These are phyloP conservation scores for Petrea volubilis DNA, from an alignment of 257 asterid species.

Conservation along the genomic window DNA sequence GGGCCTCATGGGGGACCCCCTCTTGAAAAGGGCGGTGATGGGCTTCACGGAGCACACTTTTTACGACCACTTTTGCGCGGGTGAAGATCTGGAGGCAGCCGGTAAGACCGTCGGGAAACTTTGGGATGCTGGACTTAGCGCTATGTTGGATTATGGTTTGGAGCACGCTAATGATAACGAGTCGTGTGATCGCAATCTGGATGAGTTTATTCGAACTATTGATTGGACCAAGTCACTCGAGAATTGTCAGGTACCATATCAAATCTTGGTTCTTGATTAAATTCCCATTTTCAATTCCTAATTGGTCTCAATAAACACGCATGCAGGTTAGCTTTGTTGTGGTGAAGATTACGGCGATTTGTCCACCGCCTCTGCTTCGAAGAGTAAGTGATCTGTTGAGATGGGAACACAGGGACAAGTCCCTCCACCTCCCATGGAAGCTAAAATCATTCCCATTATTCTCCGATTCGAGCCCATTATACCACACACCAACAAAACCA, in stretches of 20 bases:
- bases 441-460: constrained; percentile 54
- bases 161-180: constrained; percentile 65
- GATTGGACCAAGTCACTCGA: constrained; percentile 37
- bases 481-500: constrained; percentile 63
- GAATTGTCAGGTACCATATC: constrained; percentile 39
- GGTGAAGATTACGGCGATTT: constrained; percentile 83
- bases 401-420: constrained; percentile 61
- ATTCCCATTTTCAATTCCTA: no score
- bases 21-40: constrained; percentile 31
- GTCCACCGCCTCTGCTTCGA: constrained; percentile 52
- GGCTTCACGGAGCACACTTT: constrained; percentile 44
- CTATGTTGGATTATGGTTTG: constrained; percentile 86
- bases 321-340: constrained; percentile 79
- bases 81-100: constrained; percentile 49
- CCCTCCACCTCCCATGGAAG: constrained; percentile 82
- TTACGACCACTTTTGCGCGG: constrained; percentile 83
- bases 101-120: constrained; percentile 41
- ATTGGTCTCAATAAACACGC: not conserved
- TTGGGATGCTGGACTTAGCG: constrained; percentile 46
- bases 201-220: constrained; percentile 48
- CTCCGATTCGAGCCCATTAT: constrained; percentile 64
- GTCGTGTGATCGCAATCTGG: constrained; percentile 58
- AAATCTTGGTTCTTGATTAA: not conserved
- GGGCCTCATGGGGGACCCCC: constrained; percentile 37
- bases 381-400: constrained; percentile 80